Percentiles rank a stretch among this genome's conserved stretches.
Conservation (phyloP, 768 basidiomycete species). For the Lentinus tigrinus region DNA sequence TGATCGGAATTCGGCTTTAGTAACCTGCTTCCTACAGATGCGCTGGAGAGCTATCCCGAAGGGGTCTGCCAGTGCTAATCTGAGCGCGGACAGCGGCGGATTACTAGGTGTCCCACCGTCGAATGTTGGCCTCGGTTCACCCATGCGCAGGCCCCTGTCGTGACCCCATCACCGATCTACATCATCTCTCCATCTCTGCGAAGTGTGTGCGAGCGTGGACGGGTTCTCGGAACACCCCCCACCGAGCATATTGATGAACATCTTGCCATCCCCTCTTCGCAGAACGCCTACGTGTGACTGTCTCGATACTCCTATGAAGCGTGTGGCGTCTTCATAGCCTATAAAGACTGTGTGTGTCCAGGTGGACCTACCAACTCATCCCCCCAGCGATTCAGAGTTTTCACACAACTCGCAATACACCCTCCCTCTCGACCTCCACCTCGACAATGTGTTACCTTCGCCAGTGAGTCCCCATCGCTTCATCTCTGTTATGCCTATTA, state of each 20-base stretch:
- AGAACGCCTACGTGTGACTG: neutral
- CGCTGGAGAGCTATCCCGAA: too few species aligned
- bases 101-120: too few species aligned
- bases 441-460: slow-evolving; percentile 25
- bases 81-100: too few species aligned
- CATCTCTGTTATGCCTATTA: neutral
- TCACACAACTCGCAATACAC: neutral
- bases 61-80: too few species aligned
- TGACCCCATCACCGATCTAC: neutral
- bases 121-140: too few species aligned
- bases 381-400: neutral
- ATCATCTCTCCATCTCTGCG: neutral
- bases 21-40: too few species aligned
- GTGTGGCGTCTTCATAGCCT: neutral
- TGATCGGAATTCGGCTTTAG: too few species aligned
- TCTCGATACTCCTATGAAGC: too few species aligned
- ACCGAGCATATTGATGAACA: neutral
- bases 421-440: neutral
- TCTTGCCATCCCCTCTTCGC: neutral
- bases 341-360: neutral
- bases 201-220: neutral
- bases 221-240: neutral
- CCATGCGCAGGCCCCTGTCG: neutral
- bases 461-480: slow-evolving; percentile 17
- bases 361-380: neutral